Percentiles rank a stretch among this genome's conserved stretches.
Evolutionary conservation across 768 basidiomycete genomes (phyloP).

Genomic region (Hygrocybe coccinea): DNA sequence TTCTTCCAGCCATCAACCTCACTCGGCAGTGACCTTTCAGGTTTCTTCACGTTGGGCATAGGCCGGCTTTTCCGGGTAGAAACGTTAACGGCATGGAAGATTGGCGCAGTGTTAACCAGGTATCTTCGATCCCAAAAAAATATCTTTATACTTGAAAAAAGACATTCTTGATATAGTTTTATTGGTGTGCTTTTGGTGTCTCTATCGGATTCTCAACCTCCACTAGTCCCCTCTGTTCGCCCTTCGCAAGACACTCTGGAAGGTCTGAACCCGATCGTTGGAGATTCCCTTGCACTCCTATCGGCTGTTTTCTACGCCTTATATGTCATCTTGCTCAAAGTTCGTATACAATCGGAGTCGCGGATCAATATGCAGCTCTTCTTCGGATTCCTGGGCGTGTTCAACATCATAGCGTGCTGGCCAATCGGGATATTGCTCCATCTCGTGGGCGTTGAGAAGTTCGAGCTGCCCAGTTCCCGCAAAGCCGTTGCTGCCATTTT

Average conservation of each 20-base stretch:
- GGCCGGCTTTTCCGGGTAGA: conserved; percentile 84
- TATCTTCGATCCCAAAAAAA: conserved; percentile 21
- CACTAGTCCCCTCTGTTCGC: conserved; percentile 12
- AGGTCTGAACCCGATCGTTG: conserved; percentile 46
- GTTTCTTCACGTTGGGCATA: conserved; percentile 87
- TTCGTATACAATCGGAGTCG: conserved; percentile 74
- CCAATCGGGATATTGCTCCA: conserved; percentile 78
- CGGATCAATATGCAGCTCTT: conserved; percentile 91
- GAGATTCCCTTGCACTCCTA: conserved; percentile 80
- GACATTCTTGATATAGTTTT: conserved; percentile 48
- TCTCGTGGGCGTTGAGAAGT: conserved; percentile 61
- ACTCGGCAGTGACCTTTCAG: conserved; percentile 36
- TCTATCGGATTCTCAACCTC: conserved; percentile 59
- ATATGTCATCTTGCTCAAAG: conserved; percentile 87
- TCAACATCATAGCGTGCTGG: conserved; percentile 73
- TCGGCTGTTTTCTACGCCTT: conserved; percentile 84
- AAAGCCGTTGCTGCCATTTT: conserved; percentile 33
- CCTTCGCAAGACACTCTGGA: conserved; percentile 12
- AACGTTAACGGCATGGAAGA: conserved; percentile 62
- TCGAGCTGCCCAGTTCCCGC: conserved; percentile 59
- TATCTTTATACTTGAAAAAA: not conserved
- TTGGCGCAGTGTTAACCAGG: conserved; percentile 77
- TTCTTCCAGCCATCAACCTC: not conserved
- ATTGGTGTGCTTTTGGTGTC: conserved; percentile 85
- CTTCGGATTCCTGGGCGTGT: conserved; percentile 89